These are phyloP conservation scores for Aspergillus nomiae DNA, from an alignment of 2,329 filamentous ascomycete species.

Conservation along the genomic window DNA sequence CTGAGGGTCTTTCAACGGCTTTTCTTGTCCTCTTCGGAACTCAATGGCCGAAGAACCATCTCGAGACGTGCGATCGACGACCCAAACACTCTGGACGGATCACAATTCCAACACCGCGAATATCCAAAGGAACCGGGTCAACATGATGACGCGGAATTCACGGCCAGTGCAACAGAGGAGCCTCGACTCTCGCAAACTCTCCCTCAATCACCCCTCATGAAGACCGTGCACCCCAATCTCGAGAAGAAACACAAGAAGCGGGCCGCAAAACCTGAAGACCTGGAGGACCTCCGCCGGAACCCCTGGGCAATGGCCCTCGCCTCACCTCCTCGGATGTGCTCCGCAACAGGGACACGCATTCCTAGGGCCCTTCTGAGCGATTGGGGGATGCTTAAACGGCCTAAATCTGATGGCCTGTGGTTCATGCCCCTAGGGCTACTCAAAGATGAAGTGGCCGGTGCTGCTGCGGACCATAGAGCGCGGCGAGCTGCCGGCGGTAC, in stretches of 20 bases:
- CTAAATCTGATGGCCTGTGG: conserved; percentile 28
- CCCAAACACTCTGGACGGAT: conserved; percentile 5
- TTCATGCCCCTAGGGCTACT: conserved; percentile 37
- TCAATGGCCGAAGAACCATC: not conserved
- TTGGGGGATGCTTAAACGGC: conserved; percentile 38
- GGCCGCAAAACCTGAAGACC: conserved; percentile 26
- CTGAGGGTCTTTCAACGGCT: conserved; percentile 29
- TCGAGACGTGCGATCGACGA: conserved; percentile 18
- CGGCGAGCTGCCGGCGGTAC: not conserved
- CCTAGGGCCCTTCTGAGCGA: conserved; percentile 37
- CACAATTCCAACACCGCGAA: not conserved
- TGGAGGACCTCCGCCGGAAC: conserved; percentile 35
- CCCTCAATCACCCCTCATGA: conserved; percentile 39
- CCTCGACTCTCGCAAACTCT: conserved; percentile 34
- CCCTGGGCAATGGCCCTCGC: conserved; percentile 45
- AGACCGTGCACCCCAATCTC: conserved; percentile 20
- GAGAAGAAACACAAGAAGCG: conserved; percentile 28
- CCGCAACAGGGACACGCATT: conserved; percentile 33
- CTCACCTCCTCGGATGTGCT: conserved; percentile 39
- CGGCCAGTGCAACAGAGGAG: not conserved
- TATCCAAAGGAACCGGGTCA: not conserved
- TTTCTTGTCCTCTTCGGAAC: conserved; percentile 12
- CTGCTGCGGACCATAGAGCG: not conserved
- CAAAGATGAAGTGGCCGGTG: conserved; percentile 30
- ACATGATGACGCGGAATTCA: not conserved